Conservation (phyloP, 1,284 basidiomycete genomes). For the Rhizoctonia solani region DNA sequence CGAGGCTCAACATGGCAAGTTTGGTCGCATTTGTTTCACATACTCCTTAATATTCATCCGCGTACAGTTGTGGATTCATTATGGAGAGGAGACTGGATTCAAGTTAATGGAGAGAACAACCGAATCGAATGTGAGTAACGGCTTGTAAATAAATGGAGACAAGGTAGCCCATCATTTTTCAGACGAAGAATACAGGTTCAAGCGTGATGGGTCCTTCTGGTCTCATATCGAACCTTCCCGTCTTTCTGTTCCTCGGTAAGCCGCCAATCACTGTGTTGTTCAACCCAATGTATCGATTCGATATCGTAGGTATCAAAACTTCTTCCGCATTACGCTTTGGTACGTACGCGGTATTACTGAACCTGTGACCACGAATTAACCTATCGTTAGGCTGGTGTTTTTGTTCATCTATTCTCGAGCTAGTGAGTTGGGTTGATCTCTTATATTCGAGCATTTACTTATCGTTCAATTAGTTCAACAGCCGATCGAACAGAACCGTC, state of each 20-base stretch:
- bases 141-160: not conserved
- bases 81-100: constrained; percentile 82
- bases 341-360: not conserved
- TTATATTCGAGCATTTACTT: not conserved
- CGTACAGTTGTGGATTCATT: constrained; percentile 52
- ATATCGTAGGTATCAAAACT: constrained; percentile 67
- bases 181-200: constrained; percentile 66
- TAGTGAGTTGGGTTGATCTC: constrained; percentile 52
- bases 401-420: constrained; percentile 85
- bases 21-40: not conserved
- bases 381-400: constrained; percentile 90
- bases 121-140: constrained; percentile 66
- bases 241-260: constrained; percentile 81
- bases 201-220: constrained; percentile 62
- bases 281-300: not conserved
- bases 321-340: constrained; percentile 54
- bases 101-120: constrained; percentile 69
- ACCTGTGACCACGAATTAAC: not conserved
- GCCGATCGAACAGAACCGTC: constrained; percentile 65
- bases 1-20: constrained; percentile 80
- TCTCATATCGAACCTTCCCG: constrained; percentile 75
- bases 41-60: not conserved
- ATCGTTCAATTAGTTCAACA: constrained; percentile 60
- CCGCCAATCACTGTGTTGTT: not conserved
- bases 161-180: not conserved